A percentile compares a stretch with the other conserved stretches of the same genome.
These are phyloP conservation scores for Rhodotorula diobovata DNA, from an alignment of 768 basidiomycete genomes.

Conservation along the genomic window DNA sequence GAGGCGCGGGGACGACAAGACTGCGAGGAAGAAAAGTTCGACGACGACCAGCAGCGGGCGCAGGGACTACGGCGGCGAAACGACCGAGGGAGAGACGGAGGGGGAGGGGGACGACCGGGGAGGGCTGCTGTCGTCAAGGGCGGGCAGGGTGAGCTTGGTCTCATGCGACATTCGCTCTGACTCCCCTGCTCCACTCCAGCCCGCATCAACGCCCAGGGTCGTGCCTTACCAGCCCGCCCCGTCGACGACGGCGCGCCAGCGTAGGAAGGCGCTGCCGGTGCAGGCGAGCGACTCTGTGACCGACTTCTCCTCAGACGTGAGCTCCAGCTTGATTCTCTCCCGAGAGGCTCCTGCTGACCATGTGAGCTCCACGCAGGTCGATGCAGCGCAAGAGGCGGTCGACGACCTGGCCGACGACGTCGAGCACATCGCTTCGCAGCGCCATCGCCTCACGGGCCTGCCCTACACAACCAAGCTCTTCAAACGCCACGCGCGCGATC, in stretches of 20 bases:
- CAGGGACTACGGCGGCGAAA: not conserved
- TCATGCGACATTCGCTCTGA: no score
- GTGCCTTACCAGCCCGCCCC: not conserved
- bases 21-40: not conserved
- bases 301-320: not conserved
- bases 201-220: not conserved
- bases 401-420: not conserved
- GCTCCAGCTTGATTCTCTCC: not conserved
- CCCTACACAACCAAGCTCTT: not conserved
- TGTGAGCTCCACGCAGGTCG: not conserved
- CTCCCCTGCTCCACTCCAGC: not conserved
- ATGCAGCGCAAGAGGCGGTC: slow-evolving; percentile 4
- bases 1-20: no score
- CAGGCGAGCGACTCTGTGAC: not conserved
- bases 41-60: no score
- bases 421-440: slow-evolving; percentile 1
- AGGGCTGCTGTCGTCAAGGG: not conserved
- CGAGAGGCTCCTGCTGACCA: not conserved
- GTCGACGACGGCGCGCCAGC: not conserved
- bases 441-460: slow-evolving; percentile 8
- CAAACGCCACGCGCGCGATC: no score
- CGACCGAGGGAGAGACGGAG: not conserved
- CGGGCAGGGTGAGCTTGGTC: no score
- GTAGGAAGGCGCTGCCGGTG: not conserved
- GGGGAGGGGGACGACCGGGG: not conserved